Evolutionary conservation across 1,284 basidiomycete species (phyloP).

Genomic region (Naganishia sp.): DNA sequence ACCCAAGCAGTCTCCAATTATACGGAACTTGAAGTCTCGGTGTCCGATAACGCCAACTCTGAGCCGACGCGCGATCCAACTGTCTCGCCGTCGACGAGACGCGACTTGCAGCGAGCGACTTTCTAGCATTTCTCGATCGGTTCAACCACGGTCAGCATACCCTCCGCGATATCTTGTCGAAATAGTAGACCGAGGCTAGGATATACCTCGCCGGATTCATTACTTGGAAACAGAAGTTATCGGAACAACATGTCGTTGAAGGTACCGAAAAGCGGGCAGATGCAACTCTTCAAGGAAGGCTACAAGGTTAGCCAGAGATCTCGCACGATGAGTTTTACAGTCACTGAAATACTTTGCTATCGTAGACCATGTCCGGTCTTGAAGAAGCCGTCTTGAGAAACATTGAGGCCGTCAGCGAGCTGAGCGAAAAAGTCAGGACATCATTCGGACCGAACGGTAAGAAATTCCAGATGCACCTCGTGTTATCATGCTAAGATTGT

Average conservation of each 20-base stretch:
- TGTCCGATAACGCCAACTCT: no score
- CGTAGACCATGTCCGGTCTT: conserved; percentile 78
- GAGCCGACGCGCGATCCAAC: not conserved
- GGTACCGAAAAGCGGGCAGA: conserved; percentile 84
- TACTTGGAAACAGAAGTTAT: not conserved
- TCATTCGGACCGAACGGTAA: conserved; percentile 93
- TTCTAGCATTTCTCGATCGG: conserved; percentile 15
- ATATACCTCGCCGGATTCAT: not conserved
- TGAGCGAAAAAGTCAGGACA: conserved; percentile 92
- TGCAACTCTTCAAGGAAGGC: conserved; percentile 92
- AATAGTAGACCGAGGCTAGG: not conserved
- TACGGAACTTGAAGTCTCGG: no score
- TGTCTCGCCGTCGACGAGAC: no score
- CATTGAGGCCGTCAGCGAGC: conserved; percentile 90
- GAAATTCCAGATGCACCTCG: conserved; percentile 41
- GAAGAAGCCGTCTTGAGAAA: conserved; percentile 93
- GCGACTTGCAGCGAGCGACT: not conserved
- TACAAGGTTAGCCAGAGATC: conserved; percentile 68
- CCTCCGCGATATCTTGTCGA: not conserved
- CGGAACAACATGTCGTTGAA: conserved; percentile 74
- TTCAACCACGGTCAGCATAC: not conserved
- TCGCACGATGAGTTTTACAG: not conserved
- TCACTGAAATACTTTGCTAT: not conserved
- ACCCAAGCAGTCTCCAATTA: no score
- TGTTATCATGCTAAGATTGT: not conserved